These are phyloP conservation scores for Xylaria sp. DNA, from an alignment of 2,329 filamentous ascomycete genomes.

Conservation along the genomic window DNA sequence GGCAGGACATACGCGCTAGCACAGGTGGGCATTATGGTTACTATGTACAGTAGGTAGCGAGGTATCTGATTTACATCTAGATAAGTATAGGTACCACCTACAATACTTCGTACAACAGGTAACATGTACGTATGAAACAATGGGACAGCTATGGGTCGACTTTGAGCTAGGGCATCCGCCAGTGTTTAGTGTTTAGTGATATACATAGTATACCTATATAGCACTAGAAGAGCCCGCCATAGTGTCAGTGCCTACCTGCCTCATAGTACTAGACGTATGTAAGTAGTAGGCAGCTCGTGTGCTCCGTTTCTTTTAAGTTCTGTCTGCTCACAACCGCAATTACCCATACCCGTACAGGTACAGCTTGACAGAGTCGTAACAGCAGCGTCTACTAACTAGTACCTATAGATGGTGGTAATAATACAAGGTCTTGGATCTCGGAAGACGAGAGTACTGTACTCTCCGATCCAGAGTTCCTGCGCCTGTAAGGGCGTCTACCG, in stretches of 20 bases:
- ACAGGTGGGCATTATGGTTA: neutral
- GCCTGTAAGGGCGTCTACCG: slow-evolving; percentile 7
- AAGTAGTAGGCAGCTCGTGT: slow-evolving; percentile 2
- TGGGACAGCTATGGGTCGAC: slow-evolving; percentile 5
- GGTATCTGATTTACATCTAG: neutral
- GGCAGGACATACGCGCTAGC: slow-evolving; percentile 9
- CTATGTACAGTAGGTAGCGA: too few species aligned
- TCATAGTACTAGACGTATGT: too few species aligned
- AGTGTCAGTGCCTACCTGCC: too few species aligned
- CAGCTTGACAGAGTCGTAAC: neutral
- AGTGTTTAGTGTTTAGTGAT: neutral
- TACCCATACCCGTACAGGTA: neutral
- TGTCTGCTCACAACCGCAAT: neutral
- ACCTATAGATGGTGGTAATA: neutral
- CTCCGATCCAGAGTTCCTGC: slow-evolving; percentile 6
- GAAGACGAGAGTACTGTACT: slow-evolving; percentile 16
- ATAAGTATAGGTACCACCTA: slow-evolving; percentile 22
- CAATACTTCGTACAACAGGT: neutral
- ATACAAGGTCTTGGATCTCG: slow-evolving; percentile 29
- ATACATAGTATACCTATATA: too few species aligned
- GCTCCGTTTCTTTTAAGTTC: neutral
- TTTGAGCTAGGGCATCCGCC: neutral
- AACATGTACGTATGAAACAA: slow-evolving; percentile 21
- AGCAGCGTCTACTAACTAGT: neutral
- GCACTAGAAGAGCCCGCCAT: neutral